Base-by-base conservation (phyloP, 257 asterid genomes). In the Leonotis leonurus region DNA sequence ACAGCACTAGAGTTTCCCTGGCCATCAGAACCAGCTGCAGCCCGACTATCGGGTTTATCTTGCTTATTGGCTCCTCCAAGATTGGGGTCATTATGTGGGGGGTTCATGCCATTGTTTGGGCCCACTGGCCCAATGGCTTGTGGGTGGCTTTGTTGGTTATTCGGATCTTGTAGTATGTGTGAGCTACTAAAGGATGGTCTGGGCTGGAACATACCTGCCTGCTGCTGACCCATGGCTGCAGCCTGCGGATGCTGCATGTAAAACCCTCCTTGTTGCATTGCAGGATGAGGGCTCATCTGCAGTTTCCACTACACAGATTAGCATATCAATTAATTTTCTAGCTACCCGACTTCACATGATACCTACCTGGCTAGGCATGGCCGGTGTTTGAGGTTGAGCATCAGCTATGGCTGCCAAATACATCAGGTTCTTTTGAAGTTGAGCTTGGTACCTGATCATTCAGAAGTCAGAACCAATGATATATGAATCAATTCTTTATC, bases 401-500 rank as follows among this genome's bases (percentile, higher is more conserved):
- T 90, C 98, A 11, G 98, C 98, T 37, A 90, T 85, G 21, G 98
- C 96, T 44, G 98, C 98, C 72, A 90, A 84, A 79, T 90, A 88
- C 96, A 91, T 88, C 82, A 91, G 78, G 65, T 91, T 91, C 79
- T 86, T 85, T 56, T 91, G 98, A 39, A 91, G 95, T 63, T 76
- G 90, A 67, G 94, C 92, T 83, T 91, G 95, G 75, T 85, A 91
- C 77, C 98, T 91, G 62, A 69, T 60, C 49, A 60, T 43, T 30
- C n/a, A n/a, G 44, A n/a, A n/a, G n/a, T n/a, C n/a, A n/a, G n/a
- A 22, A 59, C 26, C 5, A 49, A 52, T 2, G 48, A 40, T 56
- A 46, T 24, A 25, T 26, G 13, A 30, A 14, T 21, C 4, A 18
- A 37, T 16, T 29, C 56, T 58, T 69, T 1, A 63, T n/a, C 11